A percentile compares a stretch with the other conserved stretches of the same genome.
Evolutionary conservation across 257 asterid genomes (phyloP).

Genomic region (Forsythia viridissima): DNA sequence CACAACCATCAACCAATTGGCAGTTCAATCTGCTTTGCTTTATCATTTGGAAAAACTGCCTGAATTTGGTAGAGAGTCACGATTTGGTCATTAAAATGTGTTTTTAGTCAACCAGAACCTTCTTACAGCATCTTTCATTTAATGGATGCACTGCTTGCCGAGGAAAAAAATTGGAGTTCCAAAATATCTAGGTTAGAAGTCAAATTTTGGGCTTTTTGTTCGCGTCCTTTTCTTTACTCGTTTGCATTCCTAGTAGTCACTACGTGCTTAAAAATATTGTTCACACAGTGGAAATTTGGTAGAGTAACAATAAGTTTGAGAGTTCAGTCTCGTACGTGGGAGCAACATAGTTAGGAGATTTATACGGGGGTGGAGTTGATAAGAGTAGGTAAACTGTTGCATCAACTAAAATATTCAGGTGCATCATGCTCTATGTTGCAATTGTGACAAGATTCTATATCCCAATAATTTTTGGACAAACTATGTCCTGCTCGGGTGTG

Average conservation of each 20-base stretch:
- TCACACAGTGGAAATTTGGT: background rate
- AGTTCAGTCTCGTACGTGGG: too few relatives aligned
- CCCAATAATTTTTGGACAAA: too few relatives aligned
- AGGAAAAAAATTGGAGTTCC: background rate
- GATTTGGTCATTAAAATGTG: background rate
- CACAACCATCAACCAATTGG: constrained; percentile 4
- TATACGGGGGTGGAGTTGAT: background rate
- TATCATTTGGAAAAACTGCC: background rate
- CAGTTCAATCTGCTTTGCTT: background rate
- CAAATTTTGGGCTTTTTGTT: background rate
- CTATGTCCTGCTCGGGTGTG: too few relatives aligned
- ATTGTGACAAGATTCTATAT: too few relatives aligned
- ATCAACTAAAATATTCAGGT: background rate
- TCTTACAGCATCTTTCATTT: background rate
- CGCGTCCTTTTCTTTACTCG: background rate
- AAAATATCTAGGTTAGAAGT: too few relatives aligned
- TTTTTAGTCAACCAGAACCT: background rate
- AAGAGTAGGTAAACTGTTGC: background rate
- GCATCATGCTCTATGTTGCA: too few relatives aligned
- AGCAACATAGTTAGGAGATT: too few relatives aligned
- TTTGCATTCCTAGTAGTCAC: background rate
- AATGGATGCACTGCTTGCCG: background rate
- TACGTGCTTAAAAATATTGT: background rate
- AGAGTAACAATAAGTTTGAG: background rate
- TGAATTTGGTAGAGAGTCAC: background rate